Evolutionary conservation across 2,329 filamentous ascomycete species (phyloP).

Genomic region (Diaporthe citriasiana): DNA sequence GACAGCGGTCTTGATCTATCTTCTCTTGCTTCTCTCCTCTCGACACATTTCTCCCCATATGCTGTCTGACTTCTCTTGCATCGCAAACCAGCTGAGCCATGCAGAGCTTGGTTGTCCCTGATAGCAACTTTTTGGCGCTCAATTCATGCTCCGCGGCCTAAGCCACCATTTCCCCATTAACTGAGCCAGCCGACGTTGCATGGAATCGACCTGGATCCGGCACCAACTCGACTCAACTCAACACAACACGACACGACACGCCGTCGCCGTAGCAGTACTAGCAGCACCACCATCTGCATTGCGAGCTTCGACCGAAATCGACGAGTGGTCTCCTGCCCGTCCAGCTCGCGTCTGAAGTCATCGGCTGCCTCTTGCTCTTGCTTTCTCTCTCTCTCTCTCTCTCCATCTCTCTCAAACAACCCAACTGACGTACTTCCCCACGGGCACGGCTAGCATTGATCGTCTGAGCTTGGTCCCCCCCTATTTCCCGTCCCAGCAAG

Average conservation of each 20-base stretch:
- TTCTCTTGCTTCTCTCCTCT: neutral
- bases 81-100: conserved; percentile 17
- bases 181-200: conserved; percentile 29
- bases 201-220: conserved; percentile 10
- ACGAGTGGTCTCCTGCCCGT: conserved; percentile 25
- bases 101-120: conserved; percentile 4
- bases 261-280: neutral
- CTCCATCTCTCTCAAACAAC: neutral
- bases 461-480: conserved; percentile 24
- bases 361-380: conserved; percentile 19
- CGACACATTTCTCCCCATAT: conserved; percentile 4
- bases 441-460: conserved; percentile 28
- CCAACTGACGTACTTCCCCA: neutral
- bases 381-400: neutral
- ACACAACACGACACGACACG: conserved; percentile 18
- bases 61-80: neutral
- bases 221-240: neutral
- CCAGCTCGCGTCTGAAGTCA: conserved; percentile 26
- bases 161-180: neutral
- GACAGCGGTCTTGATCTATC: conserved; percentile 1
- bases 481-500: conserved; percentile 19
- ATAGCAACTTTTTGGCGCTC: conserved; percentile 9
- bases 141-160: conserved; percentile 14
- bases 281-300: neutral
- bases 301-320: neutral